phyloP scores from a whole-genome alignment of 2,329 filamentous ascomycete genomes.

The Tolypocladium ophioglossoides region DNA sequence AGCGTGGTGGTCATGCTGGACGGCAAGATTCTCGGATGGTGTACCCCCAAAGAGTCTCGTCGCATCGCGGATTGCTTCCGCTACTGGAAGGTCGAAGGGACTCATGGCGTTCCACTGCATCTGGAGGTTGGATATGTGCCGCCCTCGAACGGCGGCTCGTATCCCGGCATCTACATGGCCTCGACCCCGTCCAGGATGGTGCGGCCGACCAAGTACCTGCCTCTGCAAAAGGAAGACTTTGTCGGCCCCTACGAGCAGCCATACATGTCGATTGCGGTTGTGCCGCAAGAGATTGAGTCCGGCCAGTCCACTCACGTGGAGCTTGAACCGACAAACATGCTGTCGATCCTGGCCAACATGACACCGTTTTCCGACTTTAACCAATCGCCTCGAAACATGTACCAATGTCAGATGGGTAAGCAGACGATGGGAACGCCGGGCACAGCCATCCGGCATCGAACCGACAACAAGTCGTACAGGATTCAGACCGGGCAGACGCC shows the following conservation, averaged over 20 bases:
- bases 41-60: slow-evolving; percentile 71
- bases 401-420: slow-evolving; percentile 98
- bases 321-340: slow-evolving; percentile 87
- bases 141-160: slow-evolving; percentile 81
- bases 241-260: slow-evolving; percentile 93
- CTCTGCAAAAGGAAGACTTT: slow-evolving; percentile 74
- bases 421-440: slow-evolving; percentile 97
- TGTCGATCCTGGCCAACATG: slow-evolving; percentile 97
- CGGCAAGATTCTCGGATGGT: slow-evolving; percentile 83
- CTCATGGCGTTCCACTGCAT: slow-evolving; percentile 66
- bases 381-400: slow-evolving; percentile 98
- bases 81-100: slow-evolving; percentile 90
- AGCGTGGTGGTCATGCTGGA: slow-evolving; percentile 86
- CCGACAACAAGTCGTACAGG: slow-evolving; percentile 94
- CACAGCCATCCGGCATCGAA: slow-evolving; percentile 72
- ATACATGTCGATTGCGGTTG: slow-evolving; percentile 94
- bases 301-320: slow-evolving; percentile 90
- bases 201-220: slow-evolving; percentile 83
- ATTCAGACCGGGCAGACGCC: slow-evolving; percentile 94
- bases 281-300: slow-evolving; percentile 78
- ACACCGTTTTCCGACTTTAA: slow-evolving; percentile 99
- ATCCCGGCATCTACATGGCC: slow-evolving; percentile 91
- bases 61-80: slow-evolving; percentile 77
- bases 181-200: slow-evolving; percentile 80
- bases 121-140: slow-evolving; percentile 91